Evolutionary conservation across 2,329 filamentous ascomycete genomes (phyloP), one percentile per base, ranked within the genome.

Genomic region (Cadophora sp.): DNA sequence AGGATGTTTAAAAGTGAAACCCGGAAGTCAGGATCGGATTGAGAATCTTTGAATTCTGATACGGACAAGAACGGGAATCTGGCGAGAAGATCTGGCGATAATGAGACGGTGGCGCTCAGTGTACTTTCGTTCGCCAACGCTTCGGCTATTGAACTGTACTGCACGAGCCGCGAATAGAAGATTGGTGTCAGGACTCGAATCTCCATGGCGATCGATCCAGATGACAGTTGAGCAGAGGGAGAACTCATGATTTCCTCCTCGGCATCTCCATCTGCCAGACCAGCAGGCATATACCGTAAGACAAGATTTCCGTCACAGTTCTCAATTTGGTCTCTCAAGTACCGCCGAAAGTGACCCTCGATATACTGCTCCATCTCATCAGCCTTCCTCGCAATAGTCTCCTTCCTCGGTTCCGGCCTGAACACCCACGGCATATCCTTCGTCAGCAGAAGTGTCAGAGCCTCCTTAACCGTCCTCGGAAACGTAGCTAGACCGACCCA

Each of bases 401-500:
- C 81, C 29, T 81, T 81, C 6, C 86, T 79, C 0, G 90, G 88
- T 75, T 92, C 89, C 0, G 89, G 90, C 22, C 87, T 81, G 72
- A 85, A 88, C 85, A 89, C 91, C 51, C 92, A 86, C 68, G 88
- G 85, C 31, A 92, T 81, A 43, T 83, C 83, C 40, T 82, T 81
- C 29, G 77, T 77, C 76, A 89, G 87, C 76, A 87, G 89, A 5
- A 92, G 80, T 16, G 77, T 79, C 1, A 76, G 81, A 1, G 89
- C 90, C 78, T 93, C 84, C 65, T 83, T 85, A 24, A 89, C 76
- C 58, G 92, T 92, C 29, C 90, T 83, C 1, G 89, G 89, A 71
- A 90, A 87, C 0, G 89, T 92, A 27, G 86, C 80, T 31, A 92
- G 83, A 1, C 88, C 89, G 11, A 91, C 85, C 89, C 89, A 91